These are phyloP conservation scores for Funneliformis caledonium DNA, from an alignment of 371 early-diverging fungal genomes.

Conservation along the genomic window DNA sequence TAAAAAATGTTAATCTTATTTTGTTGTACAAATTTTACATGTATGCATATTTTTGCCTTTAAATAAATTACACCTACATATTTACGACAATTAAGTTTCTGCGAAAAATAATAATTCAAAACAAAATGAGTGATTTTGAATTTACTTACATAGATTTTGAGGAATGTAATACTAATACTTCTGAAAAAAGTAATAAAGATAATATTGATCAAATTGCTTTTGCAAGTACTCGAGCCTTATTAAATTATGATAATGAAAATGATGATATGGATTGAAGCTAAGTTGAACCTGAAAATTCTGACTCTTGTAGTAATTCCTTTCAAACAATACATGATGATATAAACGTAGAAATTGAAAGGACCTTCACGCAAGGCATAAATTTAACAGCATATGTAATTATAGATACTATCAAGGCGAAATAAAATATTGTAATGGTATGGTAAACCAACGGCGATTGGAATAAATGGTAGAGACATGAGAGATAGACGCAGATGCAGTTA, in stretches of 20 bases:
- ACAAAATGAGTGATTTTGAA: too few species aligned
- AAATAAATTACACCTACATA: too few species aligned
- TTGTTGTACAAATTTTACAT: too few species aligned
- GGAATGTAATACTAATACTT: not conserved
- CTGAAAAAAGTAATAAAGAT: not conserved
- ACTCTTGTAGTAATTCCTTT: too few species aligned
- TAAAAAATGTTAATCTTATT: too few species aligned
- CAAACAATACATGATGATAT: too few species aligned
- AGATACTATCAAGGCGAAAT: not conserved
- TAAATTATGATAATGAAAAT: not conserved
- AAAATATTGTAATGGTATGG: not conserved
- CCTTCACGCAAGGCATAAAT: not conserved
- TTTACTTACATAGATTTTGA: too few species aligned
- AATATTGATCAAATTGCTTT: not conserved
- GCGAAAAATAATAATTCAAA: too few species aligned
- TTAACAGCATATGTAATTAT: not conserved
- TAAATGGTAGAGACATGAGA: constrained; percentile 29
- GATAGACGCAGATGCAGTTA: constrained; percentile 8
- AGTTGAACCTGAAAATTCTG: not conserved
- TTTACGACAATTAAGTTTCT: too few species aligned
- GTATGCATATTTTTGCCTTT: too few species aligned
- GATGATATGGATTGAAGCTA: not conserved
- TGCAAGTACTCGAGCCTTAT: not conserved
- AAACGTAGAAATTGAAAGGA: not conserved
- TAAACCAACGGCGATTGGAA: not conserved